These are phyloP conservation scores for Jackrogersella multiformis DNA, from an alignment of 495 filamentous ascomycete species.

Conservation along the genomic window DNA sequence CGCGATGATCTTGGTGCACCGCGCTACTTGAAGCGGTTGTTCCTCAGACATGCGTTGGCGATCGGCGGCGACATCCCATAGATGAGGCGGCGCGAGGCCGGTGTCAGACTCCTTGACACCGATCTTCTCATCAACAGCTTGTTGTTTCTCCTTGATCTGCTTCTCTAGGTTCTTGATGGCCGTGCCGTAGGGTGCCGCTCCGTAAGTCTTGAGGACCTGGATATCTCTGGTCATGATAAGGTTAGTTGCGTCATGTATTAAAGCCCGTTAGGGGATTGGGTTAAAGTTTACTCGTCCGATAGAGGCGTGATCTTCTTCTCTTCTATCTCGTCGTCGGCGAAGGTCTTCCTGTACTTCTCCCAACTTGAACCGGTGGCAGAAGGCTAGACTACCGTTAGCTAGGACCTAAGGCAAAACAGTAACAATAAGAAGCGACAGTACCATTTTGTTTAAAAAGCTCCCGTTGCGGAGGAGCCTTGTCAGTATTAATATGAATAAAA, in stretches of 20 bases:
- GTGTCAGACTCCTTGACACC: conserved; percentile 94
- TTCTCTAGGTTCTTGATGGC: conserved; percentile 95
- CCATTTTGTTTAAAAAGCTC: conserved; percentile 39
- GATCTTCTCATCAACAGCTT: conserved; percentile 98
- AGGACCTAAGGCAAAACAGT: not conserved
- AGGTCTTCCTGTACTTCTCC: conserved; percentile 99
- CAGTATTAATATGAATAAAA: conserved; percentile 41
- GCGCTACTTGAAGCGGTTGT: conserved; percentile 95
- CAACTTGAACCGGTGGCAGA: conserved; percentile 92
- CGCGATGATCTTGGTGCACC: conserved; percentile 98
- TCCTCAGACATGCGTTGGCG: conserved; percentile 98
- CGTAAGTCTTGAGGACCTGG: conserved; percentile 98
- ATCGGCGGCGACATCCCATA: conserved; percentile 98
- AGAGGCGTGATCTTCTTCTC: conserved; percentile 99
- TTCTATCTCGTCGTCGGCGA: conserved; percentile 92
- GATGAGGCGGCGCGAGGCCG: conserved; percentile 94
- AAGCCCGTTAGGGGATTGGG: conserved; percentile 3
- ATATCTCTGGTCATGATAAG: conserved; percentile 81
- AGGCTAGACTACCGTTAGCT: conserved; percentile 61
- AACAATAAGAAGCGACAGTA: conserved; percentile 20
- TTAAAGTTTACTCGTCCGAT: conserved; percentile 82
- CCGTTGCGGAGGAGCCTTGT: conserved; percentile 1
- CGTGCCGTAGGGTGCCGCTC: conserved; percentile 92
- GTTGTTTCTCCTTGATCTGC: conserved; percentile 97
- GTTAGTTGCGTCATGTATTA: conserved; percentile 46